Base-by-base conservation (phyloP, 805 yeast species). In the Metschnikowia dekortorum region DNA sequence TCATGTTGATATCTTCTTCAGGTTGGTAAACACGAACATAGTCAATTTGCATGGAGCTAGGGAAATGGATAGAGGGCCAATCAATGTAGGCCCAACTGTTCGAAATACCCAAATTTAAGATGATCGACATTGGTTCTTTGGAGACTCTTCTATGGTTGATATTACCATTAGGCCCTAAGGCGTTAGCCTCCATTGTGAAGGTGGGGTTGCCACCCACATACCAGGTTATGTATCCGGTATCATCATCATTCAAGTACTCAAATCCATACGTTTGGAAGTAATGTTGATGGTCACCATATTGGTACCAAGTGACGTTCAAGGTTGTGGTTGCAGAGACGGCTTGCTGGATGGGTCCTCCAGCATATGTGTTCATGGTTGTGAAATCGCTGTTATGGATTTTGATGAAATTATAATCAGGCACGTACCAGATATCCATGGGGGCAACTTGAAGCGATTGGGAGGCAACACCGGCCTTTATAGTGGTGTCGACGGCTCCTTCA, bases 1-100 rank as follows among this genome's bases (percentile, higher is more conserved):
- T 85, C 22, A 85, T 49, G 44, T 81, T 78, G 31, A 75, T 67
- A 9, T 75, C 68, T 58, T 81, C 83, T 35, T 73, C 62, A 2
- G 96, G 96, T 71, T 92, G 99, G 68, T 94, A 92, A n/a, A 92
- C 63, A 60, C 99, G 82, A 33, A 92, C 96, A 61, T 86, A 88
- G 66, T 92, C 97, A 41, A 92, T 71, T 50, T 81, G 73, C 83
- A 91, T 74, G 1, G 80, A 76, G 11, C 79, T 80, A 2, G 99
- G 99, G 80, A 92, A 92, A 42, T 70, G 69, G 52, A 90, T 73
- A 4, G 83, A 73, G 40, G 83, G 81, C 97, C 97, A 92, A 70
- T 90, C 92, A 54, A 92, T 92, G 67, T 87, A 89, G 7, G 94
- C 88, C 98, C 98, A 92, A 53, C 83, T 86, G 61, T 84, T 86